These are phyloP conservation scores for Trichoderma gracile DNA, from an alignment of 2,329 filamentous ascomycete genomes.

Conservation along the genomic window DNA sequence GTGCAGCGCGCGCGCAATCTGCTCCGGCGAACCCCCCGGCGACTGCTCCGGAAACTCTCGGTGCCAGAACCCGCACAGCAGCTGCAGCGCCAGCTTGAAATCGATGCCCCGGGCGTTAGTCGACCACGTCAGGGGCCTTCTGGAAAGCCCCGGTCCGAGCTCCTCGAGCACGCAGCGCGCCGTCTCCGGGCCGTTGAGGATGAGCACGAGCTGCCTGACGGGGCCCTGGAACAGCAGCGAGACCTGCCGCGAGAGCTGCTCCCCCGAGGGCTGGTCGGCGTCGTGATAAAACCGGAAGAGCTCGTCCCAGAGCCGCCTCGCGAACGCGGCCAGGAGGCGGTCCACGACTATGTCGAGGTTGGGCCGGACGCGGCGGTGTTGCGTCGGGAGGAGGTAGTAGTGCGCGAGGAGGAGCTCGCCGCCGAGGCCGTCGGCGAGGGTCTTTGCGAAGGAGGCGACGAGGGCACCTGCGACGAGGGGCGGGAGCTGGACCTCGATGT, in stretches of 20 bases:
- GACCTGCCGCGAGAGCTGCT: conserved; percentile 37
- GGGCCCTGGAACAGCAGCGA: conserved; percentile 41
- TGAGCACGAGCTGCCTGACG: conserved; percentile 41
- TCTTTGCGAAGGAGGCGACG: conserved; percentile 39
- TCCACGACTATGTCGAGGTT: conserved; percentile 43
- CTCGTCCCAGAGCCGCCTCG: conserved; percentile 40
- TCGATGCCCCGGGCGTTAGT: conserved; percentile 38
- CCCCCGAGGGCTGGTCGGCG: conserved; percentile 30
- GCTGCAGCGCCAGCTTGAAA: conserved; percentile 39
- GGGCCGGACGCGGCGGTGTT: conserved; percentile 35
- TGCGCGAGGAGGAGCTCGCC: conserved; percentile 43
- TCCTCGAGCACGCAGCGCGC: conserved; percentile 40
- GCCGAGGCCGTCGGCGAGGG: conserved; percentile 39
- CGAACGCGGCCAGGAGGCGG: conserved; percentile 39
- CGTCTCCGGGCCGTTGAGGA: conserved; percentile 42
- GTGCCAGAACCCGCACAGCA: conserved; percentile 42
- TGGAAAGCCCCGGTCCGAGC: conserved; percentile 40
- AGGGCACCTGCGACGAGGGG: conserved; percentile 42
- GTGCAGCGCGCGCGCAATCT: conserved; percentile 38
- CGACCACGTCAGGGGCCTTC: conserved; percentile 38
- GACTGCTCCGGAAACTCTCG: conserved; percentile 40
- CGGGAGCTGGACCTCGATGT: conserved; percentile 39
- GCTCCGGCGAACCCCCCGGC: conserved; percentile 39
- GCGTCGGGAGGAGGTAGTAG: conserved; percentile 37
- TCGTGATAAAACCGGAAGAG: conserved; percentile 39